phyloP scores from a whole-genome alignment of 2,329 filamentous ascomycete genomes.

The Rhinocladiella similis region DNA sequence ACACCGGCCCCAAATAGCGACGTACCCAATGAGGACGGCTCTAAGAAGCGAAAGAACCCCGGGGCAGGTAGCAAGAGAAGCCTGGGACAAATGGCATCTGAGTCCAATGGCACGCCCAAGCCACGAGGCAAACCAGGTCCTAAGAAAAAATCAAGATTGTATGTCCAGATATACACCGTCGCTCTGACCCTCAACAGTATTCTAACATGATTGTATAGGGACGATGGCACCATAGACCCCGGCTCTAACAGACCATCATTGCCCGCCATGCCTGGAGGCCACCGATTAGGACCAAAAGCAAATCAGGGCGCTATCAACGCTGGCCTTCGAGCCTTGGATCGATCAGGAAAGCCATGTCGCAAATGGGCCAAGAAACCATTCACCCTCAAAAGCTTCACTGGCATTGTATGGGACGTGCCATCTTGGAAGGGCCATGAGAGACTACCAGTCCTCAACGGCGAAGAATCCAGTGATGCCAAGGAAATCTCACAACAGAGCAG shows the following conservation, averaged over 20 bases:
- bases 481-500: constrained; percentile 57
- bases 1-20: constrained; percentile 42
- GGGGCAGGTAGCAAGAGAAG: constrained; percentile 64
- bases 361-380: constrained; percentile 86
- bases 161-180: constrained; percentile 49
- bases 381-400: constrained; percentile 88
- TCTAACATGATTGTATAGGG: constrained; percentile 37
- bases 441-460: constrained; percentile 34
- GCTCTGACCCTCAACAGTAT: neutral
- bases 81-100: constrained; percentile 49
- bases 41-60: constrained; percentile 76
- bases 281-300: constrained; percentile 93
- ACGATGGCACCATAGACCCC: constrained; percentile 51
- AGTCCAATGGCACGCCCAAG: constrained; percentile 59
- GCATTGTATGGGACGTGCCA: constrained; percentile 75
- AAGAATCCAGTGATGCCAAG: constrained; percentile 62
- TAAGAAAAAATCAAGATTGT: constrained; percentile 95
- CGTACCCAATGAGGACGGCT: constrained; percentile 49
- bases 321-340: constrained; percentile 87
- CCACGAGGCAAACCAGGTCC: constrained; percentile 84
- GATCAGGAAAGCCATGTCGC: constrained; percentile 86
- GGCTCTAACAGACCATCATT: constrained; percentile 48
- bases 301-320: constrained; percentile 98
- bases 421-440: constrained; percentile 71
- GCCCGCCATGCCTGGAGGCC: constrained; percentile 46